Conservation (phyloP, 164 flowering plant genomes). For the Cinnamomum chago region DNA sequence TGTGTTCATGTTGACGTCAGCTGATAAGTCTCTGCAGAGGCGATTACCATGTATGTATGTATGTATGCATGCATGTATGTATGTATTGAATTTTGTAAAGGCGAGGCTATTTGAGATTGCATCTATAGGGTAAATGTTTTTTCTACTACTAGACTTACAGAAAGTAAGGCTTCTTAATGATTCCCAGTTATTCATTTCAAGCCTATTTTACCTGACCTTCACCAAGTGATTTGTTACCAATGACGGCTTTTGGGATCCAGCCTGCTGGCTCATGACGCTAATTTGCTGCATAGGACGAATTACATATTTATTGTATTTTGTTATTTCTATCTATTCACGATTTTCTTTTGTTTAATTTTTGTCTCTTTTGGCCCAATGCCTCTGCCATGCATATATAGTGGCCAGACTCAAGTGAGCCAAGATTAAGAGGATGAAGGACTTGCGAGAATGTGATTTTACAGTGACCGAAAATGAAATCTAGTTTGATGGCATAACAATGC, state of each 20-base stretch:
- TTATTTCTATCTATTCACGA: not conserved
- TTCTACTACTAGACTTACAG: not conserved
- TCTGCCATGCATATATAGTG: not conserved
- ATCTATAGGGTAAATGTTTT: not conserved
- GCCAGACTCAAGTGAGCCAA: not conserved
- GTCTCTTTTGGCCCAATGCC: not conserved
- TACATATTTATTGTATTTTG: not conserved
- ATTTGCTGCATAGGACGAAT: not conserved
- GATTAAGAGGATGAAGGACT: not conserved
- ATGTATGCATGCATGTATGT: not conserved
- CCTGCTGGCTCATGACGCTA: not conserved
- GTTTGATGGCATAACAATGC: not conserved
- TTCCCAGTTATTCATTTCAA: not conserved
- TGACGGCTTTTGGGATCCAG: not conserved
- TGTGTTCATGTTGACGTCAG: slow-evolving; percentile 32
- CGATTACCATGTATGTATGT: slow-evolving; percentile 21
- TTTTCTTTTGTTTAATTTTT: not conserved
- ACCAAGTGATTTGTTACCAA: not conserved
- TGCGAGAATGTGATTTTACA: not conserved
- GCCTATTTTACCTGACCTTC: not conserved
- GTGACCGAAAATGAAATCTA: not conserved
- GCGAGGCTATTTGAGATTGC: not conserved
- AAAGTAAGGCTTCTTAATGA: not conserved
- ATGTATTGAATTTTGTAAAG: not conserved
- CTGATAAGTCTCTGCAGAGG: slow-evolving; percentile 21